A percentile compares a stretch with the other conserved stretches of the same genome.
phyloP scores from a whole-genome alignment of 2,329 filamentous ascomycete species.

The Orbilia brochopaga region DNA sequence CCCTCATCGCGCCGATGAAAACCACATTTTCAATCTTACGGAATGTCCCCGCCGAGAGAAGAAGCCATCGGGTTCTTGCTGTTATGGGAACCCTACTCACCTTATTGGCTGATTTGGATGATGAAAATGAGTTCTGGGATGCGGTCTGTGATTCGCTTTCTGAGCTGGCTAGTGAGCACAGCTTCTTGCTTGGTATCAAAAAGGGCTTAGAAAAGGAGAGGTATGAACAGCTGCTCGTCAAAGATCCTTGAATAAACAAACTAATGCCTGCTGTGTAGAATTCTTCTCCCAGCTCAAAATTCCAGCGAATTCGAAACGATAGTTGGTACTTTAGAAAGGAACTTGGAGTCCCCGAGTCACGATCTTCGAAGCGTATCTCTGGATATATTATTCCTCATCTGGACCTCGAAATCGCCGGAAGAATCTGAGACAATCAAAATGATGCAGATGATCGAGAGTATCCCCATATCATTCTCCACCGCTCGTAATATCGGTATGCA shows the following conservation, averaged over 20 bases:
- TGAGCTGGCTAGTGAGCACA: conserved; percentile 14
- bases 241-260: neutral
- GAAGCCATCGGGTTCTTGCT: conserved; percentile 6
- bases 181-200: conserved; percentile 23
- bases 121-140: conserved; percentile 16
- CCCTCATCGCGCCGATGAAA: conserved; percentile 6
- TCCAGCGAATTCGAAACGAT: conserved; percentile 22
- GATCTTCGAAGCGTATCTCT: conserved; percentile 68
- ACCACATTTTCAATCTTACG: conserved; percentile 5
- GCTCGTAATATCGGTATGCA: conserved; percentile 81
- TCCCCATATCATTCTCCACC: conserved; percentile 76
- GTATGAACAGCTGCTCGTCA: too few relatives aligned
- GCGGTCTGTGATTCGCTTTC: conserved; percentile 22
- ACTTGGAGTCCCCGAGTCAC: conserved; percentile 77
- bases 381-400: conserved; percentile 71
- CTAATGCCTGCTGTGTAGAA: conserved; percentile 9
- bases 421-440: conserved; percentile 64
- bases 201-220: conserved; percentile 28
- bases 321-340: conserved; percentile 59
- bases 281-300: conserved; percentile 13
- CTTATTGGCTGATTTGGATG: conserved; percentile 20
- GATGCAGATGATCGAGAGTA: conserved; percentile 81
- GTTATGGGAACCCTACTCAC: conserved; percentile 25
- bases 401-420: conserved; percentile 62
- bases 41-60: neutral